Base-by-base conservation (phyloP, 345 rosid genomes). In the Aquilaria malaccensis region DNA sequence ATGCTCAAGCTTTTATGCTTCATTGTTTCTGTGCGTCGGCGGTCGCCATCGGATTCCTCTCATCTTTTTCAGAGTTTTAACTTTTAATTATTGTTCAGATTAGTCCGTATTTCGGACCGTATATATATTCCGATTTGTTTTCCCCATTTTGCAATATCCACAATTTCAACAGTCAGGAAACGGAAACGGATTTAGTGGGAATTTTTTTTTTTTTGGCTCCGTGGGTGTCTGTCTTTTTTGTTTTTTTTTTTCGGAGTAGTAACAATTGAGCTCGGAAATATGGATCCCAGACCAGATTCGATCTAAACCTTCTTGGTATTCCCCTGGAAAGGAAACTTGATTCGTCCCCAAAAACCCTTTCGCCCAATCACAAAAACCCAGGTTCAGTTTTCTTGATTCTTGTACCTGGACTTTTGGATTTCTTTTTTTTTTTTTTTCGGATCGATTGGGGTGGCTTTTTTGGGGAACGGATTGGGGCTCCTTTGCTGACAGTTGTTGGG, bases 311-410 rank as follows among this genome's bases (percentile, higher is more conserved):
- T 37, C 43, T 37, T 37, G 22, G 22, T 22, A 22, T 22, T 22
- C 22, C 22, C 22, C 43, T 9, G 7, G 7, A 37, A 37, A 37
- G 43, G 43, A 9, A 37, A 37, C 43, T 3, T 37, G 4, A 37
- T 74, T 70, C 49, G 45, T 58, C 56, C 2, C 74, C 51, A 48
- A 72, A 77, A 61, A 70, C 77, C 75, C 63, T 55, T 30, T 59
- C 58, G 30, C 2, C 81, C 81, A 69, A 74, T 79, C 72, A 57
- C 70, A 60, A 74, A 71, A 79, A 12, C 83, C 80, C 71, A 64
- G 62, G 64, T 72, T 72, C 51, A 10, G 60, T 43, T n/a, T 57
- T n/a, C 45, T 52, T 65, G 37, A 58, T n/a, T 13, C 7, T 37
- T 75, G 47, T 49, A 50, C 50, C 32, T 13, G 30, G 30, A 32